Base-by-base conservation (phyloP, 495 filamentous ascomycete species). In the Podospora bellae-mahoneyi region DNA sequence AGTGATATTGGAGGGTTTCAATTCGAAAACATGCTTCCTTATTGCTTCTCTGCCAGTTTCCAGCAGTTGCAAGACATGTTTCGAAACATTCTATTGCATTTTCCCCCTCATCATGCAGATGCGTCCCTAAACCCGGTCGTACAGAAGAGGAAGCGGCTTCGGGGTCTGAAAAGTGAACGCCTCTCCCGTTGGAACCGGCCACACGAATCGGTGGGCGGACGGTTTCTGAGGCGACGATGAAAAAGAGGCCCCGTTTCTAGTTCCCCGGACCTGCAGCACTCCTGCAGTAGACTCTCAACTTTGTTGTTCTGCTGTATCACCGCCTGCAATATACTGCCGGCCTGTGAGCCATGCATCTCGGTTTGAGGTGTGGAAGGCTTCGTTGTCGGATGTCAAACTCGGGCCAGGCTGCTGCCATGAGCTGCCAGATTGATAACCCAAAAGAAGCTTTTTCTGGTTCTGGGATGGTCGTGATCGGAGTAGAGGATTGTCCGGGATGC, bases 131-230 rank as follows among this genome's bases (percentile, higher is more conserved):
- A 61, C 59, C 59, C 19, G 59, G 26, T 61, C 23, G 59, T 18
- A 61, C 59, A 61, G 30, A 23, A 13, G 26, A 6, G n/a, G 19
- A 18, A 48, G 39, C 39, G 56, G 59, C 16, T 61, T 61, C 26
- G 59, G 59, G 27, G 26, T 13, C 6, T 48, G 7, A 48, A 48
- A 48, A 10, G 55, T 2, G 1, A 63, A 63, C 61, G 61, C 61
- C 61, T 63, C 61, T 63, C 61, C 61, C 61, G 61, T 63, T 53
- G 61, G 61, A 48, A 48, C 28, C 61, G 18, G 39, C 39, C 55
- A 1, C 23, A 26, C 7, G 18, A 58, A 26, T 58, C 55, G 55
- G 23, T 6, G 55, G n/a, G n/a, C 23, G 55, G 23, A 58, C 55
- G 19, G 55, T 58, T 58, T 20, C 55, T 26, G 23, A 58, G 55